phyloP scores from a whole-genome alignment of 768 basidiomycete species.

The Tulasnella sp. region DNA sequence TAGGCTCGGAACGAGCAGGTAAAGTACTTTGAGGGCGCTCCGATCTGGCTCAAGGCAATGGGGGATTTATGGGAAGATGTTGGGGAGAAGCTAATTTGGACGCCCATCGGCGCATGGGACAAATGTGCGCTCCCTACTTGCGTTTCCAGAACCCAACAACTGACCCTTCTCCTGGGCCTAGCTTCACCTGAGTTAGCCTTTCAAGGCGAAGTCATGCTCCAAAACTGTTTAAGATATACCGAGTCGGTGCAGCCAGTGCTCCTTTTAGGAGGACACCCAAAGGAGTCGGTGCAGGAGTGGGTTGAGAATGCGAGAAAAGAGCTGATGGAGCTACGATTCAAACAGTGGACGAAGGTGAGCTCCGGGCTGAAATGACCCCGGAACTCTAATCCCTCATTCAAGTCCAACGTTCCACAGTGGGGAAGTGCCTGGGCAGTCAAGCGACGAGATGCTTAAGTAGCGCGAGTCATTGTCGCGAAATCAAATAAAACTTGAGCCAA shows the following conservation, averaged over 20 bases:
- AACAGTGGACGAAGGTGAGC: neutral
- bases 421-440: neutral
- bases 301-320: neutral
- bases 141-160: neutral
- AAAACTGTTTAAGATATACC: neutral
- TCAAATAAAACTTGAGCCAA: too few species aligned
- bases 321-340: neutral
- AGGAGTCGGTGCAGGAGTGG: neutral
- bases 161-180: neutral
- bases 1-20: neutral
- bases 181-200: neutral
- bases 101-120: slow-evolving; percentile 10
- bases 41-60: neutral
- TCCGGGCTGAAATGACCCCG: neutral
- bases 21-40: neutral
- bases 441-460: neutral
- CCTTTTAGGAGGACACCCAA: neutral
- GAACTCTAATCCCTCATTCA: neutral
- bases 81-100: neutral
- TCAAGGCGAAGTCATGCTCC: neutral
- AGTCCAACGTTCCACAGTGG: neutral
- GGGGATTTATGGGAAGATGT: slow-evolving; percentile 7
- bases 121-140: neutral
- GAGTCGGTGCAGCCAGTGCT: neutral
- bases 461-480: too few species aligned